Percentiles rank a stretch among this genome's conserved stretches.
These are phyloP conservation scores for Salix koriyanagi DNA, from an alignment of 345 rosid species.

Conservation along the genomic window DNA sequence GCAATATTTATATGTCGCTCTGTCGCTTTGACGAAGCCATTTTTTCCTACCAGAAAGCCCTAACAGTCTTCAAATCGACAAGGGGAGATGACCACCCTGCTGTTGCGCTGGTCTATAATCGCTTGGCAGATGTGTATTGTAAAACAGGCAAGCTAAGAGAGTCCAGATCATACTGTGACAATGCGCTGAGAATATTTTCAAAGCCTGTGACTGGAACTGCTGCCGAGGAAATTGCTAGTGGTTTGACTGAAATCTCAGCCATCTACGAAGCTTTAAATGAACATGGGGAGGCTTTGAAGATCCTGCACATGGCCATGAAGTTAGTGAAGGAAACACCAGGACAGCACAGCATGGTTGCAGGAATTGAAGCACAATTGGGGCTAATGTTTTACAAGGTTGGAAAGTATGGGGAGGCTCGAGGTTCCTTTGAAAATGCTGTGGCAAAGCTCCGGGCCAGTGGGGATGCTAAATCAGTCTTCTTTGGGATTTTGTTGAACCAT, in stretches of 20 bases:
- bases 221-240: slow-evolving; percentile 78
- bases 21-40: slow-evolving; percentile 92
- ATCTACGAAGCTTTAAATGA: slow-evolving; percentile 89
- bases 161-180: slow-evolving; percentile 88
- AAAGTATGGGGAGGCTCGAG: slow-evolving; percentile 80
- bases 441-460: slow-evolving; percentile 74
- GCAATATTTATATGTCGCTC: slow-evolving; percentile 72
- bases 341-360: slow-evolving; percentile 80
- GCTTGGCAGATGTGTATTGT: slow-evolving; percentile 86
- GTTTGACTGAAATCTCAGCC: slow-evolving; percentile 83
- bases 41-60: slow-evolving; percentile 95
- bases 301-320: slow-evolving; percentile 77
- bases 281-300: slow-evolving; percentile 91
- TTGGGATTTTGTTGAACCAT: slow-evolving; percentile 91
- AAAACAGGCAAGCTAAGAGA: slow-evolving; percentile 90
- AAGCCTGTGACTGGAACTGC: slow-evolving; percentile 88
- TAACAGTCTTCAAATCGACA: slow-evolving; percentile 81
- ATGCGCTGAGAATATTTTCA: slow-evolving; percentile 77
- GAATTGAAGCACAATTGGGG: slow-evolving; percentile 95
- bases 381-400: slow-evolving; percentile 89
- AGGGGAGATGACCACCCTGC: slow-evolving; percentile 85
- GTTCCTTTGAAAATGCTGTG: slow-evolving; percentile 69
- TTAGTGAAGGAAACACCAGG: slow-evolving; percentile 88
- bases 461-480: slow-evolving; percentile 81
- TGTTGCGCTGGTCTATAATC: slow-evolving; percentile 83